Evolutionary conservation across 441 rosid species (phyloP).

Genomic region (Adansonia rubrostipa): DNA sequence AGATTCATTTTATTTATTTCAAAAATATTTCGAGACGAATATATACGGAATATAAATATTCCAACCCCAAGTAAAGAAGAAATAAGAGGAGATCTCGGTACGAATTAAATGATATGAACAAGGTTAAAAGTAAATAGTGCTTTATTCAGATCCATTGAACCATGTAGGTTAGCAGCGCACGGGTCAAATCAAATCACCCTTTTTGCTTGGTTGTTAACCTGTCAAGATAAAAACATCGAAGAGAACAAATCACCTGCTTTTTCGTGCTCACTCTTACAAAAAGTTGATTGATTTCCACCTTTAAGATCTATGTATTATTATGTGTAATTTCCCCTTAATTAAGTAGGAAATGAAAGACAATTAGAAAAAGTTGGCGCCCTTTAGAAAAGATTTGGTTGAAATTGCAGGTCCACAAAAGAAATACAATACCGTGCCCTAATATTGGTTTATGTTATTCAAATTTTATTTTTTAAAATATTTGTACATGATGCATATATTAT

Average conservation of each 20-base stretch:
- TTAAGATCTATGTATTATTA: background rate
- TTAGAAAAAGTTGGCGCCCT: background rate
- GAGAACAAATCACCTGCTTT: background rate
- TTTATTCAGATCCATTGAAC: background rate
- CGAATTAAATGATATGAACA: background rate
- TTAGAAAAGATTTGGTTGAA: background rate
- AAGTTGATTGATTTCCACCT: background rate
- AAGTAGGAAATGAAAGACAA: background rate
- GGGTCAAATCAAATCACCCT: background rate
- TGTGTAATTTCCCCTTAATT: background rate
- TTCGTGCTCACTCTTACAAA: background rate
- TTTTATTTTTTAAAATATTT: too few relatives aligned
- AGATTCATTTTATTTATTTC: too few relatives aligned
- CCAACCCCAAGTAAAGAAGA: too few relatives aligned
- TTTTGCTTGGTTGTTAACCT: conserved; percentile 8
- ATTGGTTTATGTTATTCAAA: too few relatives aligned
- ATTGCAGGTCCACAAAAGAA: background rate
- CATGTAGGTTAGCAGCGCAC: background rate
- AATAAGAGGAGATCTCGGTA: too few relatives aligned
- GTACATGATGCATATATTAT: too few relatives aligned
- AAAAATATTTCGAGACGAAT: too few relatives aligned
- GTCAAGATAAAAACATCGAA: background rate
- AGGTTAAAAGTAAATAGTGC: background rate
- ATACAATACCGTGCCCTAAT: background rate
- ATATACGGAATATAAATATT: too few relatives aligned